Evolutionary conservation across 768 basidiomycete species (phyloP).

Genomic region (Galerina sulciceps): DNA sequence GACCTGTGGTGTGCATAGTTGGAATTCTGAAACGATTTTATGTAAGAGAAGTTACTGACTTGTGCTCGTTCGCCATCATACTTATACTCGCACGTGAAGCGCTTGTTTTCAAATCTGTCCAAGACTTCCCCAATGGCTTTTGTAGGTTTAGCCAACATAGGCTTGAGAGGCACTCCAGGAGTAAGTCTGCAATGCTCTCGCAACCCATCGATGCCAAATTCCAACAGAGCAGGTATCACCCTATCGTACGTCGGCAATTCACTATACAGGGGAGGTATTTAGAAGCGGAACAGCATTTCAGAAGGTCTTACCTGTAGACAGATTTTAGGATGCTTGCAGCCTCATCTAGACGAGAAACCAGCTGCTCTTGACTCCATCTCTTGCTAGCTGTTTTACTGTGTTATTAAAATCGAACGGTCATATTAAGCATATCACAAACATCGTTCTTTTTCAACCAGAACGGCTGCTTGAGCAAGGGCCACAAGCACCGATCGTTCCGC

Average conservation of each 20-base stretch:
- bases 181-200: slow-evolving; percentile 84
- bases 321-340: slow-evolving; percentile 80
- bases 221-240: slow-evolving; percentile 88
- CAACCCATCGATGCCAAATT: slow-evolving; percentile 73
- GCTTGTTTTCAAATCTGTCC: slow-evolving; percentile 93
- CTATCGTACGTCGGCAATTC: slow-evolving; percentile 93
- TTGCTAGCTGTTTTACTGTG: slow-evolving; percentile 56
- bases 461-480: slow-evolving; percentile 89
- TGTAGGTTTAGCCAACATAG: slow-evolving; percentile 98
- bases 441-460: slow-evolving; percentile 77
- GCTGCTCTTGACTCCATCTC: slow-evolving; percentile 74
- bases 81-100: slow-evolving; percentile 99
- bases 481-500: slow-evolving; percentile 96
- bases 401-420: slow-evolving; percentile 3
- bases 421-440: slow-evolving; percentile 31
- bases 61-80: slow-evolving; percentile 99
- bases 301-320: slow-evolving; percentile 78
- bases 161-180: slow-evolving; percentile 95
- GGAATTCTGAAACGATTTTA: background rate
- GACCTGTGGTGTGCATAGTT: slow-evolving; percentile 50
- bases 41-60: slow-evolving; percentile 37
- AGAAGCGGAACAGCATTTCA: slow-evolving; percentile 5
- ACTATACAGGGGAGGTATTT: slow-evolving; percentile 50
- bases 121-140: slow-evolving; percentile 98
- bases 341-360: slow-evolving; percentile 75